phyloP scores from a whole-genome alignment of 1,139 yeast genomes.

The Suhomyces ambrosiae region DNA sequence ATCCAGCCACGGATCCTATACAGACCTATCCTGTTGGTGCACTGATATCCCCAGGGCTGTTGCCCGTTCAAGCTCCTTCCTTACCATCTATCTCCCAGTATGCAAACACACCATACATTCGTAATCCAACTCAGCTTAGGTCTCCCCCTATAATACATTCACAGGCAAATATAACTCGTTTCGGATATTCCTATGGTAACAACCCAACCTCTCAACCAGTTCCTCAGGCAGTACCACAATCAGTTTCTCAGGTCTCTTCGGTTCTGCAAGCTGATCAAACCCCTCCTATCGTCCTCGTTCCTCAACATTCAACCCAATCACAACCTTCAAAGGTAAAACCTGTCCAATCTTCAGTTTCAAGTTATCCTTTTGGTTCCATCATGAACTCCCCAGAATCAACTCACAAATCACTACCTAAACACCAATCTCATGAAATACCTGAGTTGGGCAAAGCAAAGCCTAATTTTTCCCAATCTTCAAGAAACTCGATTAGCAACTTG shows the following conservation, averaged over 20 bases:
- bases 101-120: conserved; percentile 3
- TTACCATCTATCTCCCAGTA: conserved; percentile 6
- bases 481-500: conserved; percentile 17
- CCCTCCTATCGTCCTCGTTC: not conserved
- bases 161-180: conserved; percentile 5
- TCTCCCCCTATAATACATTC: conserved; percentile 11
- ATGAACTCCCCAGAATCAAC: conserved; percentile 13
- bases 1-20: conserved; percentile 5
- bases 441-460: not conserved
- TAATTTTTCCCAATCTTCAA: conserved; percentile 5
- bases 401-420: too few relatives aligned
- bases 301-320: conserved; percentile 1
- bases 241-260: not conserved
- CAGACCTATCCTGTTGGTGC: not conserved
- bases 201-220: conserved; percentile 2
- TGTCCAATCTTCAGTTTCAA: conserved; percentile 1
- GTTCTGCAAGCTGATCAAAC: too few relatives aligned
- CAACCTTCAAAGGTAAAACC: not conserved
- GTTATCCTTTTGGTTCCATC: conserved; percentile 4
- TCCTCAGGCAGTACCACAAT: not conserved
- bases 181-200: conserved; percentile 2
- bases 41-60: too few relatives aligned
- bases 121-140: conserved; percentile 5
- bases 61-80: too few relatives aligned
- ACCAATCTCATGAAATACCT: not conserved